Evolutionary conservation across 805 yeast species (phyloP).

Genomic region (Candida endomychidarum): DNA sequence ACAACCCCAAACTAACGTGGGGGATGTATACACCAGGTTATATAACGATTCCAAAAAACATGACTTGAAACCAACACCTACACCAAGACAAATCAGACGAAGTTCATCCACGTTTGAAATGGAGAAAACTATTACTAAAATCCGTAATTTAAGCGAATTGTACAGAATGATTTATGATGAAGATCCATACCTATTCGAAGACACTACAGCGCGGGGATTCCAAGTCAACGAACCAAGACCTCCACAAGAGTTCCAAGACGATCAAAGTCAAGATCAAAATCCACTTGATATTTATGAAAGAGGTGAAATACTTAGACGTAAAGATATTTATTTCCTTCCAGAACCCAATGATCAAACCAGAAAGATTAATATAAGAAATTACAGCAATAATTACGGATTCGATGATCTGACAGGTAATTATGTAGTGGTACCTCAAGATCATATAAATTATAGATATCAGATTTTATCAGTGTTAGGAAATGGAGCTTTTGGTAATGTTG

Average conservation of each 20-base stretch:
- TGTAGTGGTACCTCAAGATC: constrained; percentile 57
- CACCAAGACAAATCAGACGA: background rate
- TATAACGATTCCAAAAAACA: constrained; percentile 12
- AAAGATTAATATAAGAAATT: constrained; percentile 37
- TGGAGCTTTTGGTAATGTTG: constrained; percentile 83
- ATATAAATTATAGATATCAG: constrained; percentile 72
- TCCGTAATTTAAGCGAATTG: constrained; percentile 13
- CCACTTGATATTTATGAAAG: constrained; percentile 54
- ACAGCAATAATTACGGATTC: constrained; percentile 59
- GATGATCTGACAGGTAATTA: constrained; percentile 72
- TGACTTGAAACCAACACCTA: background rate
- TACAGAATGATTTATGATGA: constrained; percentile 22
- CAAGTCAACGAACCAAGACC: constrained; percentile 7
- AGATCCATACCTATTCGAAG: constrained; percentile 29
- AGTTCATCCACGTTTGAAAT: constrained; percentile 2
- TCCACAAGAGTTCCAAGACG: constrained; percentile 5
- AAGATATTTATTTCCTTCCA: constrained; percentile 54
- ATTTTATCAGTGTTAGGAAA: constrained; percentile 60
- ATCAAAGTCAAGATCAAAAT: background rate
- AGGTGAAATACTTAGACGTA: constrained; percentile 55
- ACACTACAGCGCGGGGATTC: constrained; percentile 8
- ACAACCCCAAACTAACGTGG: too few relatives aligned
- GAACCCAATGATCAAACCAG: constrained; percentile 17
- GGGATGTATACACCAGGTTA: constrained; percentile 17
- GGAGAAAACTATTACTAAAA: constrained; percentile 1